Base-by-base conservation (phyloP, 805 yeast genomes). In the Yarrowia hollandica region DNA sequence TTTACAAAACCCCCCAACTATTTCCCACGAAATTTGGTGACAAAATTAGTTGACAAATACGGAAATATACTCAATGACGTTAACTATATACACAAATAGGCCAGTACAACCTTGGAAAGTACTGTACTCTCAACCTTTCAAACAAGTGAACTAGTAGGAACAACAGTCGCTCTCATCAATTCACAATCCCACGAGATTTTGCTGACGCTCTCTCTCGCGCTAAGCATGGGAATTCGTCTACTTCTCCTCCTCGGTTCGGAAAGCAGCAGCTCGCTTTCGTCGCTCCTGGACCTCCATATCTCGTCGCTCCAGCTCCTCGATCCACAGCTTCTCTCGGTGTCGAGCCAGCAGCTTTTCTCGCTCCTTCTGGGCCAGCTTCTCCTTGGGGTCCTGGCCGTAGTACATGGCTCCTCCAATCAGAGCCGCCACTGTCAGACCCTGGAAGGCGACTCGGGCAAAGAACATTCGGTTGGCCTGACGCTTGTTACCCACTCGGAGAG, bases 381-480 rank as follows among this genome's bases (percentile, higher is more conserved):
- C 60, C 42, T 60, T 28, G 48, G 63, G 62, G 54, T 37, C 58
- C 71, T 67, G 25, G 62, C 88, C 90, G 70, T 81, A 88, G 61
- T 79, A 75, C 64, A 77, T 77, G 4, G 96, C 90, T 38, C 97
- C 97, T 11, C 82, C 83, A 5, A 90, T 85, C 54, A 91, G 75
- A 0, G 96, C 96, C 14, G 83, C 84, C 38, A 91, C 74, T 0
- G 97, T 91, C 60, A 86, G 81, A 4, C 87, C 89, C 73, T 91
- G 97, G 65, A 90, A 78, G 0, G 82, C 94, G 44, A 91, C 92
- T 77, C 97, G 85, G 82, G 90, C 88, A 65, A 92, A 79, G 77
- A 89, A 91, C 82, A 88, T 90, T 50, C 81, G 80, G 73, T 91
- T 96, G 0, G 97, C 95, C 59, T 82, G 82, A 41, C 77, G 75